These are phyloP conservation scores for Chaetothyriales sp. DNA, from an alignment of 2,329 filamentous ascomycete species.

Conservation along the genomic window DNA sequence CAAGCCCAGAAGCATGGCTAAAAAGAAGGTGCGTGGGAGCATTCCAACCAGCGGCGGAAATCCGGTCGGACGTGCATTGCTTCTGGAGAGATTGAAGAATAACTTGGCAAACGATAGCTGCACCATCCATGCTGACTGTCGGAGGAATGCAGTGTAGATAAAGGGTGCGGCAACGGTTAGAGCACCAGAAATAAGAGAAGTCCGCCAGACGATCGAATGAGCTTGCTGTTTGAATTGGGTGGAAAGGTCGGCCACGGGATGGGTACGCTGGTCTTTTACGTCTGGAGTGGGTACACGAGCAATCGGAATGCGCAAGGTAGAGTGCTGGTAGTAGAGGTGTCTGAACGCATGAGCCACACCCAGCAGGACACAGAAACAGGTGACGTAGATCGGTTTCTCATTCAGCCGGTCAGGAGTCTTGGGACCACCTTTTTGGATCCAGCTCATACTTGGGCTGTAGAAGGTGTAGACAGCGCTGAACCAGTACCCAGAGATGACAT, in stretches of 20 bases:
- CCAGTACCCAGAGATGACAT: conserved; percentile 60
- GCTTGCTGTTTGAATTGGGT: conserved; percentile 27
- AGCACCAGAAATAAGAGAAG: conserved; percentile 26
- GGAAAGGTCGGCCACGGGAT: conserved; percentile 25
- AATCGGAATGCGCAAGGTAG: conserved; percentile 47
- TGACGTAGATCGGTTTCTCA: conserved; percentile 71
- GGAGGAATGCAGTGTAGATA: conserved; percentile 50
- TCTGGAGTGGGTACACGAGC: conserved; percentile 16
- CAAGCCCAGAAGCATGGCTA: conserved; percentile 53
- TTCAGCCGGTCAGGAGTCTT: conserved; percentile 55
- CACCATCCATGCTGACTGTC: conserved; percentile 53
- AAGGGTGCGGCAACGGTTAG: conserved; percentile 36
- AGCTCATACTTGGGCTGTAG: conserved; percentile 54
- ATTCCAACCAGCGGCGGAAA: conserved; percentile 44
- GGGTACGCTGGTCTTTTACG: conserved; percentile 24
- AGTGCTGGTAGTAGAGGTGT: conserved; percentile 62
- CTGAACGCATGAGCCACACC: conserved; percentile 54
- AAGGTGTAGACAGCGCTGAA: conserved; percentile 74
- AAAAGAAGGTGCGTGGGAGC: conserved; percentile 43
- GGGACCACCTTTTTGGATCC: conserved; percentile 53
- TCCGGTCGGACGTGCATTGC: conserved; percentile 45
- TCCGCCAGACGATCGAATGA: conserved; percentile 21
- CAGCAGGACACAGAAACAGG: conserved; percentile 54
- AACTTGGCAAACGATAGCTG: conserved; percentile 57
- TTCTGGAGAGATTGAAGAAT: conserved; percentile 62